Percentiles rank a stretch among this genome's conserved stretches.
Evolutionary conservation across 2,329 filamentous ascomycete genomes (phyloP).

Genomic region (Diaporthe destruens): DNA sequence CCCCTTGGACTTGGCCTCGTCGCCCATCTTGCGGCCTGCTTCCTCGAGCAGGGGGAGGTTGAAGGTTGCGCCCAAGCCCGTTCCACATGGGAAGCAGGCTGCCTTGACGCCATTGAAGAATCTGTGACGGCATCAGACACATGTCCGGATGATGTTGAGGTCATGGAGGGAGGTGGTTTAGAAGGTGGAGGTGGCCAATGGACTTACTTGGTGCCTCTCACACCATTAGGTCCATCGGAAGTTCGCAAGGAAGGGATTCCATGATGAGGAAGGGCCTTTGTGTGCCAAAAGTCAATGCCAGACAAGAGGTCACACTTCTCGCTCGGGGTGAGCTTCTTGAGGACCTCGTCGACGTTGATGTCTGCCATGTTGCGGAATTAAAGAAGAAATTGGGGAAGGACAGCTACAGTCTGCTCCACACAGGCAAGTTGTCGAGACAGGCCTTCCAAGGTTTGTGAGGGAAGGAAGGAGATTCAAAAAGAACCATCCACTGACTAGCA

Average conservation of each 20-base stretch:
- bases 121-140: neutral
- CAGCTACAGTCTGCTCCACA: neutral
- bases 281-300: conserved; percentile 78
- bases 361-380: conserved; percentile 58
- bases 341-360: conserved; percentile 65
- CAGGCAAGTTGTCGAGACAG: neutral
- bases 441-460: neutral
- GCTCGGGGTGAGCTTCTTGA: conserved; percentile 64
- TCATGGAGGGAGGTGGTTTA: too few species aligned
- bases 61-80: conserved; percentile 69
- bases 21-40: conserved; percentile 64
- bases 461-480: conserved; percentile 7
- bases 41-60: conserved; percentile 65
- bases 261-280: conserved; percentile 69
- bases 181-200: too few species aligned
- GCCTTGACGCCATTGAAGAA: conserved; percentile 75
- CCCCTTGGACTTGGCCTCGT: conserved; percentile 67
- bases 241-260: conserved; percentile 74
- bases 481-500: conserved; percentile 12
- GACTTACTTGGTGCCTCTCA: conserved; percentile 68
- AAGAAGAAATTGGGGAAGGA: neutral
- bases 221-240: conserved; percentile 78
- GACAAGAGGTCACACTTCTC: conserved; percentile 68
- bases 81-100: conserved; percentile 73
- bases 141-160: neutral